A percentile compares a stretch with the other conserved stretches of the same genome.
phyloP scores from a whole-genome alignment of 2,329 filamentous ascomycete species.

The Graphilbum sp. region DNA sequence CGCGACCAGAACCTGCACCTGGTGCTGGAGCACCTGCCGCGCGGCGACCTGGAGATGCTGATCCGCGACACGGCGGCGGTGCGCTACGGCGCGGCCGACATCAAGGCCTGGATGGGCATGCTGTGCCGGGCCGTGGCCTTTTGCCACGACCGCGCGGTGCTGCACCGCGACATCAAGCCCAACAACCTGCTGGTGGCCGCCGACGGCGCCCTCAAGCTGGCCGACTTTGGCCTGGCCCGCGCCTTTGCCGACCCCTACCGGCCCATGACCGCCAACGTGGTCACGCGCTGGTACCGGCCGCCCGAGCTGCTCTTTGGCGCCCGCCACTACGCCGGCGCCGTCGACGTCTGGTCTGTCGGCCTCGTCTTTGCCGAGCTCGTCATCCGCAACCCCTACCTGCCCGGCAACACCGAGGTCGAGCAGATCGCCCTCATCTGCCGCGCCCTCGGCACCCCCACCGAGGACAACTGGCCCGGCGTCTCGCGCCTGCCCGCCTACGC shows the following conservation, averaged over 20 bases:
- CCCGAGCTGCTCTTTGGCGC: conserved; percentile 88
- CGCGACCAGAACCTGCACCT: conserved; percentile 95
- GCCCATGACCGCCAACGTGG: conserved; percentile 85
- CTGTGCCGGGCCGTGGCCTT: conserved; percentile 86
- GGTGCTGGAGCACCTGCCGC: conserved; percentile 82
- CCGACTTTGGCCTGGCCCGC: conserved; percentile 91
- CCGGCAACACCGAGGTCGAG: conserved; percentile 70
- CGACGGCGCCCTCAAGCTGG: conserved; percentile 85
- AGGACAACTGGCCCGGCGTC: conserved; percentile 92
- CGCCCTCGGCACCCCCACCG: conserved; percentile 75
- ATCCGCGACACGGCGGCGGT: conserved; percentile 70
- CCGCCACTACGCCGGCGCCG: conserved; percentile 72
- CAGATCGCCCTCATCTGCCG: conserved; percentile 75
- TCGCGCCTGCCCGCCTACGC: conserved; percentile 65
- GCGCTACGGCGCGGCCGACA: conserved; percentile 72
- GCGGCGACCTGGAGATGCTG: conserved; percentile 89
- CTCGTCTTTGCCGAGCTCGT: conserved; percentile 87
- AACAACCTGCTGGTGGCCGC: conserved; percentile 94
- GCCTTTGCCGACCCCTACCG: conserved; percentile 77
- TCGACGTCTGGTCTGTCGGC: conserved; percentile 89
- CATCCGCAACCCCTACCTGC: conserved; percentile 65
- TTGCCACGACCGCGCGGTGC: conserved; percentile 84
- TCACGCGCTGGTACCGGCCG: conserved; percentile 92
- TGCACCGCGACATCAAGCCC: conserved; percentile 97
- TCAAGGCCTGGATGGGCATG: conserved; percentile 99